Base-by-base conservation (phyloP, 1,284 basidiomycete genomes). In the Ganoderma lucidum region DNA sequence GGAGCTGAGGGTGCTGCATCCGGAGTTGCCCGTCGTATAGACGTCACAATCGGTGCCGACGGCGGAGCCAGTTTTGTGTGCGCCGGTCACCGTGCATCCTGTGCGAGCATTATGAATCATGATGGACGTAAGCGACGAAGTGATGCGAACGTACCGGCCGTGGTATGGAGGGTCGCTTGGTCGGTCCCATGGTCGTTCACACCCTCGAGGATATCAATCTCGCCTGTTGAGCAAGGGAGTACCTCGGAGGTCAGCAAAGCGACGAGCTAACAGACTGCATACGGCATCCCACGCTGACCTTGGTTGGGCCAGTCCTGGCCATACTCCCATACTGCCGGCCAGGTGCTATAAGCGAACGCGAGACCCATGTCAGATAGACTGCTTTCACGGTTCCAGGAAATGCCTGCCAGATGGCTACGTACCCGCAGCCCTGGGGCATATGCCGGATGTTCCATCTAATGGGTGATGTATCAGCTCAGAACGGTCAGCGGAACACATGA, bases 171-270 rank as follows among this genome's bases (percentile, higher is more conserved):
- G 12, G 89, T 90, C 2, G 85, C 84, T 62, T 83, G 81, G 75
- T 94, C 88, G 17, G 87, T 83, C 0, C 78, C 77, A 72, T 83
- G 78, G 73, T 86, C 84, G 73, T 93, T 92, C 45, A 92, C 87
- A 15, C 88, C 91, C 78, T 93, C 92, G 14, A 93, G 66, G 35
- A 93, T 90, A 77, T 93, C 92, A 30, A 92, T 84, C 78, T 93
- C 88, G 0, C 89, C 89, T 88, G 55, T 39, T 51, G 2, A 39
- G 12, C 9, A 37, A 35, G 53, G 23, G 63, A 51, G 19, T 6
- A 32, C 37, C 12, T 28, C 10, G 23, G 23, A 12, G 48, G 48
- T 51, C 48, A 51, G 48, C 48, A 28, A 28, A 3, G 42, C 23
- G 10, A 28, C 10, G 12, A 3, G 12, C 45, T 28, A 28, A 4